Evolutionary conservation across 495 filamentous ascomycete genomes (phyloP), one percentile per base, ranked within the genome.

Genomic region (Thozetella sp.): DNA sequence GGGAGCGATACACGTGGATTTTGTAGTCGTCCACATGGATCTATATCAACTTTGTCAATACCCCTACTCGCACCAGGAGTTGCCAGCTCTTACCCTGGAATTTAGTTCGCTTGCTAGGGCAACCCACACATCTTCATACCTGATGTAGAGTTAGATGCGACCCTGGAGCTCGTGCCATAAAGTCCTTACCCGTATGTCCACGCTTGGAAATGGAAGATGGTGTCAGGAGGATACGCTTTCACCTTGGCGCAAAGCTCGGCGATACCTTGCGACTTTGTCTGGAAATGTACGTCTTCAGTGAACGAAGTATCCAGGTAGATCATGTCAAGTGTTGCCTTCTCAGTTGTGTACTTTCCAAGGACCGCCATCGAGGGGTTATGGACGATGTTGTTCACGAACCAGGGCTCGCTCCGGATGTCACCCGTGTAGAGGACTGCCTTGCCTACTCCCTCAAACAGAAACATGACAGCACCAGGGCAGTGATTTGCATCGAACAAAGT

Each of bases 401-500:
- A 82, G 1, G 82, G 77, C 73, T 84, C 80, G 81, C 90, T 88
- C 69, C 94, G 82, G 45, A 97, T 91, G 69, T 97, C 93, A n/a
- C 93, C 94, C 0, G 93, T 97, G 66, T 97, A 98, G 1, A 97
- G 78, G 15, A 93, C 82, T 9, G 92, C 88, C 55, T 90, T 93
- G 6, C 83, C 83, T 54, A 86, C 70, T 3, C 86, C 86, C 68
- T 97, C 91, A 43, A 97, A 88, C 6, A 97, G 86, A 67, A 97
- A 97, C 92, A 97, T 97, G 25, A 97, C 93, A 22, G 93, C 88
- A 2, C 94, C 94, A 20, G 88, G 78, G 68, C 94, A 98, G 66
- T 97, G 94, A 67, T 98, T 97, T 9, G 94, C 93, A 77, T 97
- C 88, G 30, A 97, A 83, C 0, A 97, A 80, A 2, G 93, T 97